phyloP scores from a whole-genome alignment of 257 asterid species.

The Plectranthus barbatus region DNA sequence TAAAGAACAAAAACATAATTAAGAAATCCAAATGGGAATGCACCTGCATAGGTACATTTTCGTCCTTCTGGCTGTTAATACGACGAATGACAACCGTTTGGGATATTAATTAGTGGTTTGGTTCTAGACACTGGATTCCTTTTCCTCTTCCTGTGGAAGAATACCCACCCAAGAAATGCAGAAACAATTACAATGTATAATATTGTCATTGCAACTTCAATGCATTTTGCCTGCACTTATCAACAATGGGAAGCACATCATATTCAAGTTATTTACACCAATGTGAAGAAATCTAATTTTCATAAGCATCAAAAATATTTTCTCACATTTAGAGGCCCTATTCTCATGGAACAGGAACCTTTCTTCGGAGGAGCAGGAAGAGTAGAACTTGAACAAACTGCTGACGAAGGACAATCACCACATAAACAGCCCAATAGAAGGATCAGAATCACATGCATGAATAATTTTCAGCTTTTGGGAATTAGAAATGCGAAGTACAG shows the following conservation, averaged over 20 bases:
- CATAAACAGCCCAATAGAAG: slow-evolving; percentile 95
- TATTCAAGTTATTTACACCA: neutral
- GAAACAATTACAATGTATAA: slow-evolving; percentile 64
- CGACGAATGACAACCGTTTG: slow-evolving; percentile 59
- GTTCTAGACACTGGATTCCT: slow-evolving; percentile 47
- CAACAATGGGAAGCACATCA: slow-evolving; percentile 12
- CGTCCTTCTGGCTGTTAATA: slow-evolving; percentile 69
- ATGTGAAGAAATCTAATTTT: neutral
- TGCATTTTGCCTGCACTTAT: slow-evolving; percentile 77
- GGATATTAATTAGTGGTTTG: slow-evolving; percentile 62
- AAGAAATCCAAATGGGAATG: slow-evolving; percentile 9
- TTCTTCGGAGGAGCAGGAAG: slow-evolving; percentile 52
- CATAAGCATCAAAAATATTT: slow-evolving; percentile 1
- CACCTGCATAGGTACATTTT: slow-evolving; percentile 93
- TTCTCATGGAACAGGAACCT: slow-evolving; percentile 74
- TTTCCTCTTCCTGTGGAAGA: slow-evolving; percentile 53
- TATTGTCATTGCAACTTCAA: slow-evolving; percentile 75
- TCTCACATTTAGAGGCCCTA: slow-evolving; percentile 79
- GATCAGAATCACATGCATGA: slow-evolving; percentile 65
- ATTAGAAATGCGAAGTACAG: no score
- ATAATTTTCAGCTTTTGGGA: no score
- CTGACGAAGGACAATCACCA: slow-evolving; percentile 91
- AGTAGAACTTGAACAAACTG: slow-evolving; percentile 62
- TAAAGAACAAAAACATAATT: neutral
- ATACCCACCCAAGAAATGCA: slow-evolving; percentile 87